Percentiles rank a stretch among this genome's conserved stretches.
Conservation (phyloP, 1,284 basidiomycete genomes). For the Xerocomus minutiporus region DNA sequence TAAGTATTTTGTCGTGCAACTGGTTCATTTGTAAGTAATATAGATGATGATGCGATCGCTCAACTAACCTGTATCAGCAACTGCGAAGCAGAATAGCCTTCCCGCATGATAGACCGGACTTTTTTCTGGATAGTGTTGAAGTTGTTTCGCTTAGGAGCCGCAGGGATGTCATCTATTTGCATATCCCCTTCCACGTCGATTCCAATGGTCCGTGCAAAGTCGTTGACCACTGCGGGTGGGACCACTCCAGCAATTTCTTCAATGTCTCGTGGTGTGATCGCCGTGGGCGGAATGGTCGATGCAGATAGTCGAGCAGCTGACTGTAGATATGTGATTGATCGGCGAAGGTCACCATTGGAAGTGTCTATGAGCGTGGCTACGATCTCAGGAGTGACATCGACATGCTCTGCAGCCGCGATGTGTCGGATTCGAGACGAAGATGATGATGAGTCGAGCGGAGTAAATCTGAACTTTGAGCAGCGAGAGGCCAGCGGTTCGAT, state of each 20-base stretch:
- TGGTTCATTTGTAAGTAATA: conserved; percentile 32
- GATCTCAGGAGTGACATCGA: conserved; percentile 50
- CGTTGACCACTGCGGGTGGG: conserved; percentile 68
- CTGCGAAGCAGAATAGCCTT: conserved; percentile 93
- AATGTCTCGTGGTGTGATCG: conserved; percentile 73
- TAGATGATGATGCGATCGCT: not conserved
- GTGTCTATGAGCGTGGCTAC: conserved; percentile 72
- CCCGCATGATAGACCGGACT: conserved; percentile 73
- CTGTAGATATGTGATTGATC: conserved; percentile 98
- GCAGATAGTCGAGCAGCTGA: conserved; percentile 85
- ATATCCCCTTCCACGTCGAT: conserved; percentile 59
- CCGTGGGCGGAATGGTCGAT: conserved; percentile 63
- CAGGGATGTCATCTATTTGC: conserved; percentile 42
- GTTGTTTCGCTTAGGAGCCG: conserved; percentile 34
- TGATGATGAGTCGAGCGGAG: conserved; percentile 78
- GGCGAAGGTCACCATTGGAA: conserved; percentile 91
- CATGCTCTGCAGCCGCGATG: conserved; percentile 68
- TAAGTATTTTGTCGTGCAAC: conserved; percentile 89
- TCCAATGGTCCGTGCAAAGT: conserved; percentile 73
- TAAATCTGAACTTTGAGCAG: conserved; percentile 99
- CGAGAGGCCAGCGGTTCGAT: conserved; percentile 99
- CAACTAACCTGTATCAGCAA: conserved; percentile 75
- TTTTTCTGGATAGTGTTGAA: conserved; percentile 73
- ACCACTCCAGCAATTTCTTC: conserved; percentile 98
- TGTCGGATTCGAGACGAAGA: conserved; percentile 74